Conservation (phyloP, 78 protist genomes). For the Speleostelium caveatum region DNA sequence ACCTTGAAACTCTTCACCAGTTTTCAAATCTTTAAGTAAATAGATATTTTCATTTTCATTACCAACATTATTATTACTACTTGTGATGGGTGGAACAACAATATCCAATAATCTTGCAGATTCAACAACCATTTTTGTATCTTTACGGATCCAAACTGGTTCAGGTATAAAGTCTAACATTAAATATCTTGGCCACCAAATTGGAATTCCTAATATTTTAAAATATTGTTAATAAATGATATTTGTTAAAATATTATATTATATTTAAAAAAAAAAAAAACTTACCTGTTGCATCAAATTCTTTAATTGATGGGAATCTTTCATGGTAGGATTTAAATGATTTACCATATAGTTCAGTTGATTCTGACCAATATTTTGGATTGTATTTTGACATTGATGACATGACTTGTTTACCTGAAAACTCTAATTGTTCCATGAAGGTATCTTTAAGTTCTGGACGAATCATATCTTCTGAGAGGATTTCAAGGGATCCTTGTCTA, state of each 20-base stretch:
- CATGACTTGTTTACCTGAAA: slow-evolving; percentile 57
- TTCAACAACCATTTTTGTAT: neutral
- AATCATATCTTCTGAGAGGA: slow-evolving; percentile 16
- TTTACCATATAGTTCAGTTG: slow-evolving; percentile 10
- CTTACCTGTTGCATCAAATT: slow-evolving; percentile 64
- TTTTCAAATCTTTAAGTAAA: neutral
- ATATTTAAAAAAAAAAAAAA: no score
- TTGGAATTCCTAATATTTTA: no score
- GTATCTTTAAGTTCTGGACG: neutral
- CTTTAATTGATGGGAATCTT: slow-evolving; percentile 42
- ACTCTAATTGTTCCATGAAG: slow-evolving; percentile 29
- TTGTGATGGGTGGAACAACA: neutral
- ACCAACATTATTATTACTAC: neutral
- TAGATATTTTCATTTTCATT: neutral
- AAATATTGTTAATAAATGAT: no score
- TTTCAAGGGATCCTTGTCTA: slow-evolving; percentile 71
- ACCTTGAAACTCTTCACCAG: slow-evolving; percentile 43
- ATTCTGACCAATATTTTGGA: slow-evolving; percentile 53
- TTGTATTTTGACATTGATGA: slow-evolving; percentile 32
- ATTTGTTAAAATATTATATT: no score
- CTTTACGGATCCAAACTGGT: slow-evolving; percentile 43
- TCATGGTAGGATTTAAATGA: slow-evolving; percentile 19
- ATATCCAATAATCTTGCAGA: slow-evolving; percentile 23
- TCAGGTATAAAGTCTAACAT: slow-evolving; percentile 80
- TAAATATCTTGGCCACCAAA: slow-evolving; percentile 77